These are phyloP conservation scores for Rhizopus sp. DNA, from an alignment of 371 early-diverging fungal genomes.

Conservation along the genomic window DNA sequence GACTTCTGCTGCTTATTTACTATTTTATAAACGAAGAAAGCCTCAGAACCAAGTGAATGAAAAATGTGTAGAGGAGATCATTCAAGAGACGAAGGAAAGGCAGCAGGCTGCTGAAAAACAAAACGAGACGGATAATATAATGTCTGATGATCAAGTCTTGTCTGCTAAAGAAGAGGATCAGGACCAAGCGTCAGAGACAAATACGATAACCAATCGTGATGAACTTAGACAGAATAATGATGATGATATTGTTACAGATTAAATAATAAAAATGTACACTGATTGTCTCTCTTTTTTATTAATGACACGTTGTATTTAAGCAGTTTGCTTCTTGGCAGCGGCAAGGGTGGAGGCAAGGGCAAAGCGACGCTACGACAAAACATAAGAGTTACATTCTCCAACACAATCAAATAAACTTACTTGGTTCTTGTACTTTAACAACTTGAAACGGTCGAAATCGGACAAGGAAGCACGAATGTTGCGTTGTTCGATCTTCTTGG, in stretches of 20 bases:
- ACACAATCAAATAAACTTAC: constrained; percentile 29
- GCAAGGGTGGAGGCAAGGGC: constrained; percentile 37
- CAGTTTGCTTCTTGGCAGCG: constrained; percentile 51
- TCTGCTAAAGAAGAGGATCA: too few relatives aligned
- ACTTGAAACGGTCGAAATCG: constrained; percentile 98
- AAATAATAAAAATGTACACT: too few relatives aligned
- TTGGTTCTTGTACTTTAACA: constrained; percentile 82
- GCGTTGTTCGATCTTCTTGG: constrained; percentile 89
- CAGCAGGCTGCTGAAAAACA: constrained; percentile 30
- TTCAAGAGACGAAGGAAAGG: constrained; percentile 18
- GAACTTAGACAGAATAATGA: too few relatives aligned
- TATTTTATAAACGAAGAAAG: constrained; percentile 81
- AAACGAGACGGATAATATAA: background rate
- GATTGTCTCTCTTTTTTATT: background rate
- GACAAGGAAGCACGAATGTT: constrained; percentile 73
- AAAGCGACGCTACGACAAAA: constrained; percentile 42
- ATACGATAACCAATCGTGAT: too few relatives aligned
- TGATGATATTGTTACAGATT: too few relatives aligned
- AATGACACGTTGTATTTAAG: constrained; percentile 27
- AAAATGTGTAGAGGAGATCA: constrained; percentile 22
- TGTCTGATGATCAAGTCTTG: too few relatives aligned
- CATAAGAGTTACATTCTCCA: background rate
- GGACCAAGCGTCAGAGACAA: too few relatives aligned
- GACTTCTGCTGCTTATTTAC: constrained; percentile 80
- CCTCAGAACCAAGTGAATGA: constrained; percentile 4